phyloP scores from a whole-genome alignment of 139 green algal genomes.

The Closterium sp. region DNA sequence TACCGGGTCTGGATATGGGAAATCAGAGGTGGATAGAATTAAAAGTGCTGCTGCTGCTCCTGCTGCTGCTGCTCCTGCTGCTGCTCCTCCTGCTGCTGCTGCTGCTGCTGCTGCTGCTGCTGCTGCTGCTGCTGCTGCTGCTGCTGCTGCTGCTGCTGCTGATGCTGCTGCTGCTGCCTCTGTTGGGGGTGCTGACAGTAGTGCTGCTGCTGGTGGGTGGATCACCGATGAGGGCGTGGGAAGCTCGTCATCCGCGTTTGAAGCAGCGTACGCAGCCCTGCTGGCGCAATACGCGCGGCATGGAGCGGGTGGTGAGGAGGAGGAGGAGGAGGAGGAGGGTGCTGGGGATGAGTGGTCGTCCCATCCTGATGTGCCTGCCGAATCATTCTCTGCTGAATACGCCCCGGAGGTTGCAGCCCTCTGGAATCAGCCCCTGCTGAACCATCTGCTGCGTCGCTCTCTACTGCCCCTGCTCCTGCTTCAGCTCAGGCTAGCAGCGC shows the following conservation, averaged over 20 bases:
- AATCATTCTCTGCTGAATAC: too few species aligned
- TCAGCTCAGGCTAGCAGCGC: too few species aligned
- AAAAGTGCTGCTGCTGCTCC: too few species aligned
- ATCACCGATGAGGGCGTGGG: neutral
- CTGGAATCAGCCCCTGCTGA: too few species aligned
- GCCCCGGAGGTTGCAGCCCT: too few species aligned
- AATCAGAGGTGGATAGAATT: too few species aligned
- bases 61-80: neutral
- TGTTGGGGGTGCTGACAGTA: too few species aligned
- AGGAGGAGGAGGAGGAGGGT: neutral
- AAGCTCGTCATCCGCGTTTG: neutral
- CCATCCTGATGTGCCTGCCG: too few species aligned
- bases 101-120: neutral
- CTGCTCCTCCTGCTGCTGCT: neutral
- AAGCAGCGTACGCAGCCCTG: neutral
- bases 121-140: neutral
- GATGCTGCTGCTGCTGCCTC: neutral
- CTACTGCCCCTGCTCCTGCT: neutral
- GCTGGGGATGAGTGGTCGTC: neutral
- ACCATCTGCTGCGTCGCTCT: neutral
- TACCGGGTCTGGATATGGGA: neutral
- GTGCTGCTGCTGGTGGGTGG: neutral
- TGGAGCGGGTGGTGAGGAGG: too few species aligned
- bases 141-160: neutral
- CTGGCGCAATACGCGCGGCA: neutral